phyloP scores from a whole-genome alignment of 2,329 filamentous ascomycete species.

The Fusarium cyanostomum region DNA sequence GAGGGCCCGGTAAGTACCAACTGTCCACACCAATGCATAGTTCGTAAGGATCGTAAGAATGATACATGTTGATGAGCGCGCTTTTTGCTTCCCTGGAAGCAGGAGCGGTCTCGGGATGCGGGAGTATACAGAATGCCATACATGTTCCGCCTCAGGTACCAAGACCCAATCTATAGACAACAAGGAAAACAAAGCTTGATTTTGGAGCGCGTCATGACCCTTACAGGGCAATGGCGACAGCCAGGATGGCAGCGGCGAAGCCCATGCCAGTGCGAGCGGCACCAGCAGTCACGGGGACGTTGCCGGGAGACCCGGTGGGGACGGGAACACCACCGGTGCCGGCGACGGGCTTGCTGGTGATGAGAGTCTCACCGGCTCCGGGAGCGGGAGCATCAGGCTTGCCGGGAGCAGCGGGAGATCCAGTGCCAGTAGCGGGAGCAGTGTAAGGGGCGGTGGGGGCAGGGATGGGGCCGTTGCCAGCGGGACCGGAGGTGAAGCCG shows the following conservation, averaged over 20 bases:
- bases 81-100: constrained; percentile 32
- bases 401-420: constrained; percentile 26
- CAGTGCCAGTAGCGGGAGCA: constrained; percentile 47
- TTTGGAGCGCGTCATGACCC: constrained; percentile 32
- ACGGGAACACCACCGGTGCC: constrained; percentile 49
- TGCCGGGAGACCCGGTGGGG: constrained; percentile 48
- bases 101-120: constrained; percentile 25
- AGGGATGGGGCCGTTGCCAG: constrained; percentile 35
- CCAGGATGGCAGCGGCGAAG: constrained; percentile 57
- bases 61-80: constrained; percentile 47
- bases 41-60: constrained; percentile 70
- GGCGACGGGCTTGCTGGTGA: constrained; percentile 37
- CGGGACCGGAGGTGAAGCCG: constrained; percentile 54
- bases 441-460: constrained; percentile 53
- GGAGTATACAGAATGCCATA: constrained; percentile 39
- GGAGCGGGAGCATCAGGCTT: constrained; percentile 31
- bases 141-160: constrained; percentile 40
- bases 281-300: constrained; percentile 52
- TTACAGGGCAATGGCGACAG: constrained; percentile 59
- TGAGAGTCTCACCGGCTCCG: constrained; percentile 33
- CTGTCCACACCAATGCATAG: constrained; percentile 45
- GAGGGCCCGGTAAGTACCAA: constrained; percentile 30
- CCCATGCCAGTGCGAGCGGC: constrained; percentile 56
- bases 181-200: constrained; percentile 38
- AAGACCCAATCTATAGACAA: constrained; percentile 43